A percentile compares a stretch with the other conserved stretches of the same genome.
Evolutionary conservation across 306 rosid species (phyloP).

Genomic region (Vigna trinervia): DNA sequence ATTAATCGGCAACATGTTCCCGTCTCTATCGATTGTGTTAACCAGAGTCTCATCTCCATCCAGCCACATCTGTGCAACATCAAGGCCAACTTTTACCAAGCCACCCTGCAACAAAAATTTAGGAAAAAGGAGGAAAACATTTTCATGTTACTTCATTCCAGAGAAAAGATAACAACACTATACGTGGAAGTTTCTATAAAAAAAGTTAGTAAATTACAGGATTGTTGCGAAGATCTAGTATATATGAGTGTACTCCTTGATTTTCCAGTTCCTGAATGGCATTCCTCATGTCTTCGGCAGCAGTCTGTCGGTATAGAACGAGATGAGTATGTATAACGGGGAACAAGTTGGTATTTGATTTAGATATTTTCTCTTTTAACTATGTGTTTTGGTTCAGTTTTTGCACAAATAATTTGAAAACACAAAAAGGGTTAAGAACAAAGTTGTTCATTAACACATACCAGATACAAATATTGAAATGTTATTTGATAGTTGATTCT

Average conservation of each 20-base stretch:
- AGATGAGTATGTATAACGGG: conserved; percentile 14
- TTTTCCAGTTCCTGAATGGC: conserved; percentile 80
- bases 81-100: conserved; percentile 88
- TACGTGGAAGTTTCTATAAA: conserved; percentile 3
- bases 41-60: conserved; percentile 98
- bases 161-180: conserved; percentile 3
- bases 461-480: background rate
- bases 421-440: background rate
- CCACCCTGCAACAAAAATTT: conserved; percentile 75
- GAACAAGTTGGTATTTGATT: conserved; percentile 6
- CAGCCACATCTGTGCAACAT: conserved; percentile 95
- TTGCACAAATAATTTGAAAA: conserved; percentile 8
- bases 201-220: conserved; percentile 61
- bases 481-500: background rate
- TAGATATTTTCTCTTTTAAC: background rate
- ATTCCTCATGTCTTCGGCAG: conserved; percentile 87
- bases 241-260: conserved; percentile 90
- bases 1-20: conserved; percentile 77
- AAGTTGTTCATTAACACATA: background rate
- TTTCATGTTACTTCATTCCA: background rate
- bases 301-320: conserved; percentile 60
- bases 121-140: conserved; percentile 6
- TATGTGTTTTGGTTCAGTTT: background rate
- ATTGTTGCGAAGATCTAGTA: conserved; percentile 91
- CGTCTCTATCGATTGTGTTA: conserved; percentile 84